Evolutionary conservation across 2,329 filamentous ascomycete species (phyloP), one percentile per base, ranked within the genome.

Genomic region (Aspergillus carbonarius): DNA sequence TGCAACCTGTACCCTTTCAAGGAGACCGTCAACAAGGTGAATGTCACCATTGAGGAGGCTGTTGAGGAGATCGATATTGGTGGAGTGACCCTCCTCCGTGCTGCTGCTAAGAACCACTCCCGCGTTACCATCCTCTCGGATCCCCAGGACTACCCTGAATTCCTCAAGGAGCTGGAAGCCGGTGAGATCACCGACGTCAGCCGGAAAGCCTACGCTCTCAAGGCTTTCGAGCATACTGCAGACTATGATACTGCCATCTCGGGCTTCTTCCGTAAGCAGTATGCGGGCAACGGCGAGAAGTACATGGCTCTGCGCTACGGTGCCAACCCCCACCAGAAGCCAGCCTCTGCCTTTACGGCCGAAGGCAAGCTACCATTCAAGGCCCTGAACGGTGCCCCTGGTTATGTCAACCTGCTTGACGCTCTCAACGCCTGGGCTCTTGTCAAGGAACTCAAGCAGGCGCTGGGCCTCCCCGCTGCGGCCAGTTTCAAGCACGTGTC

Each of bases 1-100:
- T 98, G 95, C 88, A 99, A 99, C 81, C 85, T 99, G 57, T 98
- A 99, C 79, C 95, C 95, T 12, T 99, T 99, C 87, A 97, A 97
- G 82, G 93, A 98, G 76, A 99, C 95, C 32, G 88, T 99, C 68
- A 90, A 92, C 70, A 96, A 97, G 84, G 88, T 96, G 81, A 96
- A 96, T 72, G 95, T 99, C 71, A 98, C 93, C 61, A 91, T 99
- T 63, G 87, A 91, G 53, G 93, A 99, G 80, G 95, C 95, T 53
- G 93, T 99, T 39, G 95, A 99, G 81, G 95, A 99, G 82, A 96
- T 99, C 71, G 95, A 99, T 79, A 97, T 99, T 74, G 95, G 93
- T 66, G 95, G 95, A 70, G 95, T 99, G 54, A 99, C 95, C 39
- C 88, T 99, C 62, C 91, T 99, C 73, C 89, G 95, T 65, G 95